A percentile compares a stretch with the other conserved stretches of the same genome.
These are phyloP conservation scores for Serendipita sp. DNA, from an alignment of 768 basidiomycete genomes.

Conservation along the genomic window DNA sequence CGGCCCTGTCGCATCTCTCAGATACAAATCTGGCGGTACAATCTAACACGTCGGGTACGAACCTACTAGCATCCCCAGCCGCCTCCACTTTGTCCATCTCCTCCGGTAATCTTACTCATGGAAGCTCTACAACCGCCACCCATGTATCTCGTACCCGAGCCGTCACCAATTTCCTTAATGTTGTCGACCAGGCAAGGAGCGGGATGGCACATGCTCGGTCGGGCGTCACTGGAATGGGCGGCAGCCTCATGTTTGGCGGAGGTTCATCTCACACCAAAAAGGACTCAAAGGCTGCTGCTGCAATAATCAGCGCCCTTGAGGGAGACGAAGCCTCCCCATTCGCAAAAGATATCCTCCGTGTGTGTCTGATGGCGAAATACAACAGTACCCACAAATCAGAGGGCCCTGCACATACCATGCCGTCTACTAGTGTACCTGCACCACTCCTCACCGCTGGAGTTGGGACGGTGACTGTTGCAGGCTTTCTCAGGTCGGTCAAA, in stretches of 20 bases:
- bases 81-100: not conserved
- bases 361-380: not conserved
- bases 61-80: not conserved
- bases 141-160: not conserved
- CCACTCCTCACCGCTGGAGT: not conserved
- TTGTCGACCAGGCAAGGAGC: not conserved
- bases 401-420: not conserved
- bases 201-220: not conserved
- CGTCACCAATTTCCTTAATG: not conserved
- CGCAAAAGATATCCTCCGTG: not conserved
- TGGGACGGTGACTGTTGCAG: not conserved
- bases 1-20: not conserved
- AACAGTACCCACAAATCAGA: not conserved
- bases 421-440: not conserved
- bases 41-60: not conserved
- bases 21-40: not conserved
- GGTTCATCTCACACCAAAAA: not conserved
- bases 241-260: not conserved
- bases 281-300: not conserved
- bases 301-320: not conserved
- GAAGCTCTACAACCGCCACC: not conserved
- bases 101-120: not conserved
- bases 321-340: not conserved
- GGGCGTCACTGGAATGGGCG: not conserved
- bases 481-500: not conserved